These are phyloP conservation scores for Pulveroboletus sp. DNA, from an alignment of 768 basidiomycete species.

Conservation along the genomic window DNA sequence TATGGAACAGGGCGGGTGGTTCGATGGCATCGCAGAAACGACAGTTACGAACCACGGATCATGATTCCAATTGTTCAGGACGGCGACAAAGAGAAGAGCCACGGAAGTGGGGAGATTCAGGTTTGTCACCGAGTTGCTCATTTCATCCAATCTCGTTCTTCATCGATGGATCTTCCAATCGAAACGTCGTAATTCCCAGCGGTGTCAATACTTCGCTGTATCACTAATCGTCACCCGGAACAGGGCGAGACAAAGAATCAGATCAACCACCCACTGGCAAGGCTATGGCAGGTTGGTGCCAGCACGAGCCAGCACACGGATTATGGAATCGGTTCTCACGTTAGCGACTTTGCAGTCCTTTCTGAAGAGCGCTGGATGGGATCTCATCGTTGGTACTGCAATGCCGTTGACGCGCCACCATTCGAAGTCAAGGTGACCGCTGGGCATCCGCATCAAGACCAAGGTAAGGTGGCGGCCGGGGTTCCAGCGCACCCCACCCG, in stretches of 20 bases:
- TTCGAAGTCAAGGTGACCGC: too few relatives aligned
- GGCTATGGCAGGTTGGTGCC: background rate
- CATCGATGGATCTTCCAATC: conserved; percentile 1
- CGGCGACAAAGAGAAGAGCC: background rate
- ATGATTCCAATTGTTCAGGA: background rate
- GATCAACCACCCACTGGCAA: background rate
- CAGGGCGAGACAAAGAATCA: conserved; percentile 3
- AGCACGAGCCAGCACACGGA: too few relatives aligned
- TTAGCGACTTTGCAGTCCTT: background rate
- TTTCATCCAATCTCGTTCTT: conserved; percentile 7
- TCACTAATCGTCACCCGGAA: conserved; percentile 9
- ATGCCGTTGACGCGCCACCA: background rate
- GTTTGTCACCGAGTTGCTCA: conserved; percentile 1
- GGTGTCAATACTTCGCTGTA: conserved; percentile 6
- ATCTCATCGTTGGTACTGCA: background rate
- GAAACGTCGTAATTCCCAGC: conserved; percentile 10
- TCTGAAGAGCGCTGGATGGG: background rate
- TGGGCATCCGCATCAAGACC: too few relatives aligned
- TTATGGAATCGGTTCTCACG: background rate
- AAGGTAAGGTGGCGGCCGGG: too few relatives aligned
- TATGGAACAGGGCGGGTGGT: background rate
- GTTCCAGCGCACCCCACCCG: too few relatives aligned
- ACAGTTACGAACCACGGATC: background rate
- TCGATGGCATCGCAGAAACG: background rate
- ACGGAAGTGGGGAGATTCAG: background rate